A percentile compares a stretch with the other conserved stretches of the same genome.
These are phyloP conservation scores for Corinectria fuckeliana DNA, from an alignment of 2,329 filamentous ascomycete species.

Conservation along the genomic window DNA sequence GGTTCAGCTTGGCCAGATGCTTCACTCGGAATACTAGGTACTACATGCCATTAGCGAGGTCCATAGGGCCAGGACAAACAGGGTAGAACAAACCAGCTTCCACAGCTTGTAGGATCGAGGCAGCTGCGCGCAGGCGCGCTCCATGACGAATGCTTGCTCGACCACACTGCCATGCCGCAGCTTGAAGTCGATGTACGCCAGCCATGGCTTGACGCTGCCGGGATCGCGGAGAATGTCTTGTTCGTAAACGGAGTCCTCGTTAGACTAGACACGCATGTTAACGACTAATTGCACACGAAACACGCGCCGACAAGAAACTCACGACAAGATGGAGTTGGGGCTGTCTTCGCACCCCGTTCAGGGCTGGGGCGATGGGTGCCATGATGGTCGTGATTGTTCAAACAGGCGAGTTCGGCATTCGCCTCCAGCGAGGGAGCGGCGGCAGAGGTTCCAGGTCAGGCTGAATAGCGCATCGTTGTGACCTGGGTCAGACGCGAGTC, in stretches of 20 bases:
- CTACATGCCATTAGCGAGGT: constrained; percentile 46
- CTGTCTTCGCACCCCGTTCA: constrained; percentile 49
- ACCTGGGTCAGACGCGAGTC: constrained; percentile 11
- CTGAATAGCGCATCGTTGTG: constrained; percentile 34
- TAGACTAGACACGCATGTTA: constrained; percentile 59
- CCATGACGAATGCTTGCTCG: constrained; percentile 87
- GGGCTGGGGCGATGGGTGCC: constrained; percentile 32
- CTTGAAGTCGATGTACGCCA: constrained; percentile 93
- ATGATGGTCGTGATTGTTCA: constrained; percentile 18
- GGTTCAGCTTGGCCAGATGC: constrained; percentile 82
- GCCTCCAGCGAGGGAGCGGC: constrained; percentile 18
- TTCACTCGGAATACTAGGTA: constrained; percentile 86
- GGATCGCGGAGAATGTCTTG: constrained; percentile 90
- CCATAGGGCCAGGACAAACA: background rate
- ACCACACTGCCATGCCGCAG: constrained; percentile 81
- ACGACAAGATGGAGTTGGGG: constrained; percentile 59
- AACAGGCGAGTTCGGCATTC: constrained; percentile 4
- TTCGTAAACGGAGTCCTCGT: constrained; percentile 94
- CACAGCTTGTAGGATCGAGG: constrained; percentile 97
- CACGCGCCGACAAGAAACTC: constrained; percentile 31
- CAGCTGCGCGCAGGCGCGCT: constrained; percentile 87
- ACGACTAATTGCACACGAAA: constrained; percentile 8
- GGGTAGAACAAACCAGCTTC: constrained; percentile 73
- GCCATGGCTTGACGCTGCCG: constrained; percentile 90
- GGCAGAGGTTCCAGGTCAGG: constrained; percentile 20